phyloP scores from a whole-genome alignment of 1,284 basidiomycete species.

The Microbotryum scabiosae region DNA sequence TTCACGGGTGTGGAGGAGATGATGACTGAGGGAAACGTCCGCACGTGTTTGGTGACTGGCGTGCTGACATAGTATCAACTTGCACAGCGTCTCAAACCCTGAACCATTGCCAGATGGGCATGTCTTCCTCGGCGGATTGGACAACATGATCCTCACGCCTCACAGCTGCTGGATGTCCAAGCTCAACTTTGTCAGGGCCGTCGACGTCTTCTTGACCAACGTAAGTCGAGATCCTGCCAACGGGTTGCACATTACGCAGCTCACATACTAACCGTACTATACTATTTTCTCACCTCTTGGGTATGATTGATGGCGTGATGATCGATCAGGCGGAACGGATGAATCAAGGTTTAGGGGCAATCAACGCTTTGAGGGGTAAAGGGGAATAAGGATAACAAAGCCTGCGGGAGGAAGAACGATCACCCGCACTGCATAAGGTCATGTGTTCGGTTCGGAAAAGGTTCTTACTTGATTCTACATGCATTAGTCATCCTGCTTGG shows the following conservation, averaged over 20 bases:
- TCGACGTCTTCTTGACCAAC: slow-evolving; percentile 20
- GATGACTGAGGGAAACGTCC: no score
- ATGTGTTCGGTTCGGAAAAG: no score
- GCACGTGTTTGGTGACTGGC: not conserved
- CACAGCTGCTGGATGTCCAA: slow-evolving; percentile 26
- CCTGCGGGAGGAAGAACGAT: not conserved
- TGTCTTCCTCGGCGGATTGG: slow-evolving; percentile 28
- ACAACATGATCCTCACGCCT: slow-evolving; percentile 37
- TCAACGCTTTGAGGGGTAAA: slow-evolving; percentile 17
- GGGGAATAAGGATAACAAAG: slow-evolving; percentile 6
- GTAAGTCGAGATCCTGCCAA: not conserved
- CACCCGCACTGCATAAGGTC: not conserved
- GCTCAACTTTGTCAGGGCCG: slow-evolving; percentile 9
- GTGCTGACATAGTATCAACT: not conserved
- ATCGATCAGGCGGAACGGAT: slow-evolving; percentile 1
- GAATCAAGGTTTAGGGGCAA: slow-evolving; percentile 7
- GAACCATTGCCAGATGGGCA: slow-evolving; percentile 36
- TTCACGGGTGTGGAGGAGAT: not conserved
- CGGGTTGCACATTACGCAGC: no score
- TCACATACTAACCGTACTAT: no score
- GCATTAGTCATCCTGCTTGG: no score
- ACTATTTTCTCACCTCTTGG: no score
- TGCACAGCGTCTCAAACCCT: slow-evolving; percentile 34
- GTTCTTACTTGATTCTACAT: no score
- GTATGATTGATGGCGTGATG: no score